Percentiles rank a stretch among this genome's conserved stretches.
phyloP scores from a whole-genome alignment of 352 stramenopile genomes.

The Pythium brachiatum region DNA sequence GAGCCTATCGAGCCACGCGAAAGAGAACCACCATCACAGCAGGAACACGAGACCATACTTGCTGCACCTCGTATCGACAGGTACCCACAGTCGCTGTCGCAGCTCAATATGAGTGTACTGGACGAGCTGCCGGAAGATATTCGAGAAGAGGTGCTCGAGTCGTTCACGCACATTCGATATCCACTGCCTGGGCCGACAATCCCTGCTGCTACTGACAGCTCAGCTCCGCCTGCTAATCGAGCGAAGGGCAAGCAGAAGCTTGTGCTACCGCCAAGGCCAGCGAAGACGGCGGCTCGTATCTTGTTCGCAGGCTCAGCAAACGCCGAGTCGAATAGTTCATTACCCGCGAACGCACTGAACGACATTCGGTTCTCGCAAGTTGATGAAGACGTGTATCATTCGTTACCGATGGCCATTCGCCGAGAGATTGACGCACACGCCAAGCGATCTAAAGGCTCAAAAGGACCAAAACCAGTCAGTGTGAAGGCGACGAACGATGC shows the following conservation, averaged over 20 bases:
- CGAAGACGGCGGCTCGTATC: neutral
- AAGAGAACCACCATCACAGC: neutral
- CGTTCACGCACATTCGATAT: constrained; percentile 18
- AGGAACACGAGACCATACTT: neutral
- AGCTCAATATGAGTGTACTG: constrained; percentile 65
- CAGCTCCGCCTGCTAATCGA: constrained; percentile 14
- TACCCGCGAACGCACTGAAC: constrained; percentile 38
- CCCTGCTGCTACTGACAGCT: neutral
- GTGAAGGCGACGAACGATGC: neutral
- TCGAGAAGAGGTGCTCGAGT: constrained; percentile 54
- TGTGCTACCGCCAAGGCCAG: neutral
- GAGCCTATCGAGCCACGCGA: neutral
- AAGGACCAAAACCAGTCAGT: neutral
- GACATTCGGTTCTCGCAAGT: constrained; percentile 79
- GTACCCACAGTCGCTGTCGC: constrained; percentile 37
- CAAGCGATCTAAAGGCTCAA: constrained; percentile 37
- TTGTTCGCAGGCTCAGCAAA: neutral
- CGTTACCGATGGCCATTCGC: constrained; percentile 60
- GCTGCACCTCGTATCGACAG: neutral
- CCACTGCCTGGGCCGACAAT: neutral
- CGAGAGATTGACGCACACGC: constrained; percentile 68
- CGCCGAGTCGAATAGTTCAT: neutral
- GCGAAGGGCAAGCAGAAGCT: constrained; percentile 25
- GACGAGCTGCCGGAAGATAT: constrained; percentile 53
- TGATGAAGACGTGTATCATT: constrained; percentile 71